Base-by-base conservation (phyloP, 129 eudicot species). In the Chrysanthemum makinoi region DNA sequence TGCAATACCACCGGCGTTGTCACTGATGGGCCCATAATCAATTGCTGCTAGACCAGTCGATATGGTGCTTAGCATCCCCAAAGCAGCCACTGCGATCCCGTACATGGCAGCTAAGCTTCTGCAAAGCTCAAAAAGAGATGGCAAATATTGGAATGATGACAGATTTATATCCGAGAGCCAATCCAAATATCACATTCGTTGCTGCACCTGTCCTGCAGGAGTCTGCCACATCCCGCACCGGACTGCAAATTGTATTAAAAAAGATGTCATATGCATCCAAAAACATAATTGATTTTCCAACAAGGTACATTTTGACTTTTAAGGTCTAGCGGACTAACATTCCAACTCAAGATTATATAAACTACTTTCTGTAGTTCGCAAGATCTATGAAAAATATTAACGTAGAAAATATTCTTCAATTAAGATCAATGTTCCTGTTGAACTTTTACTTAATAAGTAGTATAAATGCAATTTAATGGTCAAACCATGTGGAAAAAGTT, bases 151-250 rank as follows among this genome's bases (percentile, higher is more conserved):
- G 93, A 61, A 87, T 79, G 58, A 87, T 87, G 15, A 81, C 86
- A 0, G 92, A 87, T 75, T 87, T 83, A 62, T 87, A 87, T 67
- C 91, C 95, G 80, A 85, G 77, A 4, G 95, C 95, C 67, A 88
- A 79, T 5, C 90, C 95, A 46, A 88, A 87, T 58, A 87, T 87
- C 69, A 87, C 86, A 74, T 87, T 87, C 10, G 87, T 83, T 44
- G 87, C 83, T 13, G 87, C 87, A 16, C 87, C 87, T 10, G 87
- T 83, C 28, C 73, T 72, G 68, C 87, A 83, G 8, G 87, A 79
- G 66, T 83, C 87, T 30, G 87, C 87, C 24, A 83, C 83, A 85
- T 87, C 89, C 80, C 85, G 89, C 24, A 87, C 94, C 22, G 94
- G 94, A 28, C 86, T 82, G 80, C 79, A 72, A 70, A 43, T 50